Percentiles rank a stretch among this genome's conserved stretches.
phyloP scores from a whole-genome alignment of 306 rosid genomes.

The Quercus agrifolia region DNA sequence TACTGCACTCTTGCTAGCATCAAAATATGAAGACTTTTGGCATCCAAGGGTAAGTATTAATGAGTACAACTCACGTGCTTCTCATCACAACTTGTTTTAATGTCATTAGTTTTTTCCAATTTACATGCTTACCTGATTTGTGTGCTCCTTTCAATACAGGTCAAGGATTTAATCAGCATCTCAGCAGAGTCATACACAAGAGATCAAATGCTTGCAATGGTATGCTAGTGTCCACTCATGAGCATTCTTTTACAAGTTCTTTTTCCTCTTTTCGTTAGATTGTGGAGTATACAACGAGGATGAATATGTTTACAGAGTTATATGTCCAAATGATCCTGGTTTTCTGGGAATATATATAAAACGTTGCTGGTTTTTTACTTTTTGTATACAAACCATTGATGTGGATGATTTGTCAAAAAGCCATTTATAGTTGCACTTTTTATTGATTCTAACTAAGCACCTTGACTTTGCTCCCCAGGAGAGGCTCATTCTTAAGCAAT shows the following conservation, averaged over 20 bases:
- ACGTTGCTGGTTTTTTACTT: neutral
- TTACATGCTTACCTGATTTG: slow-evolving; percentile 6
- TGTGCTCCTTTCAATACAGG: slow-evolving; percentile 38
- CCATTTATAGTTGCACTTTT: neutral
- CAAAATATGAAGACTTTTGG: slow-evolving; percentile 94
- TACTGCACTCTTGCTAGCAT: slow-evolving; percentile 82
- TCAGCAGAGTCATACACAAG: slow-evolving; percentile 85
- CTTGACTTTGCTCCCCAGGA: slow-evolving; percentile 54
- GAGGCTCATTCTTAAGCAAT: slow-evolving; percentile 59
- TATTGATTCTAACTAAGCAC: slow-evolving; percentile 3
- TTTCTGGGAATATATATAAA: neutral
- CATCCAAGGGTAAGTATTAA: slow-evolving; percentile 68
- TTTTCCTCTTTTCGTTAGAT: neutral
- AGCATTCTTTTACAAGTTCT: neutral
- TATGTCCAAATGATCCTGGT: neutral
- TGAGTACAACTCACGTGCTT: neutral
- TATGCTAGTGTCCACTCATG: slow-evolving; percentile 2
- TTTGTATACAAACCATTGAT: neutral
- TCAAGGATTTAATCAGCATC: slow-evolving; percentile 73
- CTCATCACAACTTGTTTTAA: neutral
- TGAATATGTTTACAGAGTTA: neutral
- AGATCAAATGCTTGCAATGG: slow-evolving; percentile 82
- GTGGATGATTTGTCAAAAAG: neutral
- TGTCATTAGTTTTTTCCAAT: neutral
- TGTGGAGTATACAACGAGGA: neutral